These are phyloP conservation scores for Colletotrichum trifolii DNA, from an alignment of 2,329 filamentous ascomycete genomes.

Conservation along the genomic window DNA sequence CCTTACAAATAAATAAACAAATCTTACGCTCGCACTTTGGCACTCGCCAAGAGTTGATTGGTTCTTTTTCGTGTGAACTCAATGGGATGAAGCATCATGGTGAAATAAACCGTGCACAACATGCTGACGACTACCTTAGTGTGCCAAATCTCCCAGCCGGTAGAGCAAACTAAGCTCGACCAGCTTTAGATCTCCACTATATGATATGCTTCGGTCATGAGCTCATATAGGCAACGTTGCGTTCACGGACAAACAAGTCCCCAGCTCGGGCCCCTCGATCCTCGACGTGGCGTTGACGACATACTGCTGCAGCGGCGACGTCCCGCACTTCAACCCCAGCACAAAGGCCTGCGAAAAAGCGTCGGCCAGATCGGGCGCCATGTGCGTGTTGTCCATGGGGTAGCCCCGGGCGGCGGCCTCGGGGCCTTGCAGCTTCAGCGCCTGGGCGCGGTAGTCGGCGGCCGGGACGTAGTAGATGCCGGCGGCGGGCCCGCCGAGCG, in stretches of 20 bases:
- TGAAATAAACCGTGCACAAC: too few species aligned
- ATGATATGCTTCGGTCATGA: too few species aligned
- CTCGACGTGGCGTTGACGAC: constrained; percentile 30
- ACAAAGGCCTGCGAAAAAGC: constrained; percentile 67
- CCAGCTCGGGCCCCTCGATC: constrained; percentile 4
- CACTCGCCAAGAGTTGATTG: too few species aligned
- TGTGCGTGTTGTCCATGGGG: constrained; percentile 72
- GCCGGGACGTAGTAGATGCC: constrained; percentile 69
- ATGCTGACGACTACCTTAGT: too few species aligned
- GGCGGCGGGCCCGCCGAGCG: constrained; percentile 45
- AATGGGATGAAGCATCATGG: too few species aligned
- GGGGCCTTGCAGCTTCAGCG: constrained; percentile 61
- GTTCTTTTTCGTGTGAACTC: too few species aligned
- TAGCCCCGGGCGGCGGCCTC: constrained; percentile 64
- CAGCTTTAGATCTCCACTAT: too few species aligned
- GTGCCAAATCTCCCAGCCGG: too few species aligned
- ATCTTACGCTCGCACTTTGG: too few species aligned
- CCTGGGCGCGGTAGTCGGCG: constrained; percentile 64
- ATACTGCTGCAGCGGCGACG: constrained; percentile 23
- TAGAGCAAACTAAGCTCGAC: too few species aligned
- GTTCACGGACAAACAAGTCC: constrained; percentile 22
- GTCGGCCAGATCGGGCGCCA: constrained; percentile 64
- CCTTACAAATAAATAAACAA: too few species aligned
- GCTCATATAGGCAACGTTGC: constrained; percentile 23
- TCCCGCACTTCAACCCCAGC: constrained; percentile 42